phyloP scores from a whole-genome alignment of 495 filamentous ascomycete genomes.

The Xylaria grammica region DNA sequence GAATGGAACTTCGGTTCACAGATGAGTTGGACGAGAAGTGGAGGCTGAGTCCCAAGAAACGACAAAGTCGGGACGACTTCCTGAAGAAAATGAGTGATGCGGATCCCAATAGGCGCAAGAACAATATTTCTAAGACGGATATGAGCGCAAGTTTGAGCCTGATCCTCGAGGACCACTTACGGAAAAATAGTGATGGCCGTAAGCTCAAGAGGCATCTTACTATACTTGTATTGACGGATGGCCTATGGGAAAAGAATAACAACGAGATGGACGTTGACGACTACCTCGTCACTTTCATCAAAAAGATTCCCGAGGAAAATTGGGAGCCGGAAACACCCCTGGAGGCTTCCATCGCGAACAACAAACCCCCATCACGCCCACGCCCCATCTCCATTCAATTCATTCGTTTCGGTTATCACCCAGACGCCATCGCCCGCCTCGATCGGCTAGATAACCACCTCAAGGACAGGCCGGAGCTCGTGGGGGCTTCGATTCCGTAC shows the following conservation, averaged over 20 bases:
- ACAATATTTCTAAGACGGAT: neutral
- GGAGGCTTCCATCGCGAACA: neutral
- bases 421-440: constrained; percentile 31
- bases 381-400: constrained; percentile 41
- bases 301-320: constrained; percentile 27
- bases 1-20: constrained; percentile 34
- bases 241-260: constrained; percentile 34
- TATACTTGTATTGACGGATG: constrained; percentile 41
- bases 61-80: neutral
- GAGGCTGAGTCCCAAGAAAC: constrained; percentile 3
- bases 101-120: neutral
- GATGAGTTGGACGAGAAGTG: constrained; percentile 6
- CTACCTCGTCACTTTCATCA: constrained; percentile 22
- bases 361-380: neutral
- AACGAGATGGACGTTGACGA: constrained; percentile 3
- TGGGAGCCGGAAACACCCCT: constrained; percentile 10
- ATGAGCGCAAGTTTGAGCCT: neutral
- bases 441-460: constrained; percentile 38
- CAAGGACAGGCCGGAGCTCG: constrained; percentile 12
- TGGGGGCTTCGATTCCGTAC: constrained; percentile 23
- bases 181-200: constrained; percentile 2
- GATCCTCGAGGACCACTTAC: neutral
- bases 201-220: constrained; percentile 24
- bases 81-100: neutral
- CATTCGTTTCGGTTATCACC: constrained; percentile 39